These are phyloP conservation scores for Flaveria trinervia DNA, from an alignment of 129 eudicot genomes.

Conservation along the genomic window DNA sequence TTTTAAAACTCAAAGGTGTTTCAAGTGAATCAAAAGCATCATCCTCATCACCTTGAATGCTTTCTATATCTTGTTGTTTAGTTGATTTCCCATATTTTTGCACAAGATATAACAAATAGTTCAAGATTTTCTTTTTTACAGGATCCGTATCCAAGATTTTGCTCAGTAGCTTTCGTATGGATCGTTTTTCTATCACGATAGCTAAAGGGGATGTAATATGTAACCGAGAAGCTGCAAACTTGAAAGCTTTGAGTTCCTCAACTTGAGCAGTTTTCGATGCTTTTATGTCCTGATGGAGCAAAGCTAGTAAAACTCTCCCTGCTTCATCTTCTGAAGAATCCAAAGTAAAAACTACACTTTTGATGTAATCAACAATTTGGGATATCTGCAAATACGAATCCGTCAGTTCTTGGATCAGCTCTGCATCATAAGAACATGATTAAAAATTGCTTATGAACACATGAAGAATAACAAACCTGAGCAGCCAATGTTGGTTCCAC, in stretches of 20 bases:
- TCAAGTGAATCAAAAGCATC: conserved; percentile 28
- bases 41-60: conserved; percentile 2
- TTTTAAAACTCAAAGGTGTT: conserved; percentile 28
- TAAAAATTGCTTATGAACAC: too few species aligned
- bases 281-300: conserved; percentile 39
- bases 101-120: conserved; percentile 40
- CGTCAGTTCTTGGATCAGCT: background rate
- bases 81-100: conserved; percentile 38
- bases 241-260: conserved; percentile 41
- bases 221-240: conserved; percentile 39
- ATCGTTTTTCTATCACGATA: conserved; percentile 41
- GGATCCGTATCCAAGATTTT: conserved; percentile 31
- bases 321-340: conserved; percentile 45
- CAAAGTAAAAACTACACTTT: conserved; percentile 25
- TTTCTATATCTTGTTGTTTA: conserved; percentile 7
- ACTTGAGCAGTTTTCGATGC: conserved; percentile 27
- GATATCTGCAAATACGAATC: conserved; percentile 25
- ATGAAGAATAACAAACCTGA: conserved; percentile 26
- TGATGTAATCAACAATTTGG: conserved; percentile 29
- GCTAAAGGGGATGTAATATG: conserved; percentile 46
- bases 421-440: background rate
- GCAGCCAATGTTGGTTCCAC: conserved; percentile 39
- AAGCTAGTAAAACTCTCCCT: conserved; percentile 35
- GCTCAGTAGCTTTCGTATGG: conserved; percentile 36
- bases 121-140: conserved; percentile 41